Evolutionary conservation across 139 green algal species (phyloP).

Genomic region (Spirogloea muscicola): DNA sequence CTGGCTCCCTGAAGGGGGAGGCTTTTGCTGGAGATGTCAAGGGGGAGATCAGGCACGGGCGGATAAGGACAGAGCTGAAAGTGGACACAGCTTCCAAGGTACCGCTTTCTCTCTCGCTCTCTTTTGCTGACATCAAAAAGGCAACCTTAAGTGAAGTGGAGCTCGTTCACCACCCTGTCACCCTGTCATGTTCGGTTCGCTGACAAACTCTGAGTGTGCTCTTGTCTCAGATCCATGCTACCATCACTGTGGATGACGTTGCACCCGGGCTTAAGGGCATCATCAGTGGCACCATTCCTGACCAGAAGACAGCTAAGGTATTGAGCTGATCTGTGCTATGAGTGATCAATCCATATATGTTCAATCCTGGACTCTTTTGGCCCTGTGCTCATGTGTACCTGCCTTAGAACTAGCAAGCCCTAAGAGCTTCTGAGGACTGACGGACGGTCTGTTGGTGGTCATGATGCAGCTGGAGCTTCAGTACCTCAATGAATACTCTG

Average conservation of each 20-base stretch:
- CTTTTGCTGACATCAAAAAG: no score
- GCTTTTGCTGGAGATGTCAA: conserved; percentile 24
- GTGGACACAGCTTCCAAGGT: no score
- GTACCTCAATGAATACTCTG: conserved; percentile 7
- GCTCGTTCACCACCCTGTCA: no score
- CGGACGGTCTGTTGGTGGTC: neutral
- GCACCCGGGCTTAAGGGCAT: conserved; percentile 24
- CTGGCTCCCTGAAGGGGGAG: conserved; percentile 30
- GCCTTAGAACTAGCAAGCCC: no score
- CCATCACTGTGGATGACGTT: conserved; percentile 23
- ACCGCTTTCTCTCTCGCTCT: no score
- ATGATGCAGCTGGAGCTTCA: conserved; percentile 16
- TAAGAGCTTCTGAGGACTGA: no score
- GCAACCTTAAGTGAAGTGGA: no score
- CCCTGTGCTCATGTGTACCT: no score
- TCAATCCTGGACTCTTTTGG: no score
- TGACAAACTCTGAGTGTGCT: neutral
- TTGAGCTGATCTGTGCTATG: neutral
- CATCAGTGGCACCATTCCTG: conserved; percentile 28
- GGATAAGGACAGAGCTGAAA: conserved; percentile 25
- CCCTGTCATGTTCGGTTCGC: no score
- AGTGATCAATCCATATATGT: neutral
- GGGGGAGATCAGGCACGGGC: conserved; percentile 12
- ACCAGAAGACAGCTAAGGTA: conserved; percentile 40
- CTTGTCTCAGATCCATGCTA: conserved; percentile 2